phyloP scores from a whole-genome alignment of 495 filamentous ascomycete species.

The Penicillium egyptiacum region DNA sequence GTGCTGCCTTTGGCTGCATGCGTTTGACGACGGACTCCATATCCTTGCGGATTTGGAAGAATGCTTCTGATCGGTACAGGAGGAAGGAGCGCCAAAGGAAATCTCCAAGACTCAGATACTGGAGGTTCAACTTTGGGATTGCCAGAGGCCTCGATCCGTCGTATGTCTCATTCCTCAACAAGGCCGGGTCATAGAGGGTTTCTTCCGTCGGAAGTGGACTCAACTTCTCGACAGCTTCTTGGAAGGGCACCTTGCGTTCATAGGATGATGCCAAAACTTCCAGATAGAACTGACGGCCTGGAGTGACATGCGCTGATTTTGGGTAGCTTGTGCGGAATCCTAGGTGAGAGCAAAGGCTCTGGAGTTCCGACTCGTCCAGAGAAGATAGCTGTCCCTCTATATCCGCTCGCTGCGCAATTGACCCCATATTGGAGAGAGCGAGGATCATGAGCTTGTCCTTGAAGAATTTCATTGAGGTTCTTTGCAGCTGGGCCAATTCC shows the following conservation, averaged over 20 bases:
- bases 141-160: conserved; percentile 86
- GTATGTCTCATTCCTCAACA: conserved; percentile 83
- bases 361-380: conserved; percentile 71
- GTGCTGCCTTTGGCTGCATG: conserved; percentile 66
- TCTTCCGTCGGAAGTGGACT: conserved; percentile 81
- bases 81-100: conserved; percentile 93
- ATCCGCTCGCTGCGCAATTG: conserved; percentile 75
- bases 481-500: conserved; percentile 74
- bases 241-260: conserved; percentile 79
- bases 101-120: conserved; percentile 92
- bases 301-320: conserved; percentile 57
- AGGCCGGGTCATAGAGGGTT: conserved; percentile 76
- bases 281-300: conserved; percentile 65
- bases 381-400: conserved; percentile 72
- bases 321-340: conserved; percentile 80
- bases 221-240: conserved; percentile 69
- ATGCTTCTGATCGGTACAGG: conserved; percentile 86
- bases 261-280: conserved; percentile 77
- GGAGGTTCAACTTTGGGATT: conserved; percentile 91
- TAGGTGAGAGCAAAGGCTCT: conserved; percentile 66
- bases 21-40: conserved; percentile 80
- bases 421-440: conserved; percentile 88
- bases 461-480: conserved; percentile 77
- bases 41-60: conserved; percentile 90
- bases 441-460: conserved; percentile 88